Conservation (phyloP, 139 green algal species). For the Coccomyxa sp. region DNA sequence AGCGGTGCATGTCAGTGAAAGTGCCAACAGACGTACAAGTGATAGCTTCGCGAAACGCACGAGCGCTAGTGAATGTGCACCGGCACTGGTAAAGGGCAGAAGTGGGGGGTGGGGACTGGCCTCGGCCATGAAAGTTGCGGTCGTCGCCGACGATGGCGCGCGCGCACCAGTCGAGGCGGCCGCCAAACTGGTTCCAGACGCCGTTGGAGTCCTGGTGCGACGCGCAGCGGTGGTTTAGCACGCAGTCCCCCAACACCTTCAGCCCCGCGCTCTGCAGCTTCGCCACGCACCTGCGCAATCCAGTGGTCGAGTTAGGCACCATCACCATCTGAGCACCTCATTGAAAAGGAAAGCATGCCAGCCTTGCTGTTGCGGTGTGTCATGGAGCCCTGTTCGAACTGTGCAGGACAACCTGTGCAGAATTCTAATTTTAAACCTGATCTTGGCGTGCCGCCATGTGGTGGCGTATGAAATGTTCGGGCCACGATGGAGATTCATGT, state of each 20-base stretch:
- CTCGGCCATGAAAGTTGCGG: conserved; percentile 52
- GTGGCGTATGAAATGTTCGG: too few relatives aligned
- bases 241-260: conserved; percentile 79
- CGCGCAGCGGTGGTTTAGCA: conserved; percentile 83
- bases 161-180: conserved; percentile 64
- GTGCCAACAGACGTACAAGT: too few relatives aligned
- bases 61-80: too few relatives aligned
- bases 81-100: too few relatives aligned
- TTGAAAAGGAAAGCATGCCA: background rate
- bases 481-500: too few relatives aligned
- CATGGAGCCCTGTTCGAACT: background rate
- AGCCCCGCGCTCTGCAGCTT: conserved; percentile 51
- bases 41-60: too few relatives aligned
- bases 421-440: too few relatives aligned
- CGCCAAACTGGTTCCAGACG: conserved; percentile 47
- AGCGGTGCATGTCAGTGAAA: too few relatives aligned
- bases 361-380: background rate
- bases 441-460: too few relatives aligned
- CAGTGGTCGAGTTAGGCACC: background rate
- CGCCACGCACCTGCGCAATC: conserved; percentile 5
- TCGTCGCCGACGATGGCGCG: conserved; percentile 78
- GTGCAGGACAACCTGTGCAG: too few relatives aligned
- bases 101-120: too few relatives aligned
- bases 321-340: background rate
- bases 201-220: conserved; percentile 35